Base-by-base conservation (phyloP, 2,329 filamentous ascomycete species). In the Ophiognomonia clavigignenti-juglandacearum region DNA sequence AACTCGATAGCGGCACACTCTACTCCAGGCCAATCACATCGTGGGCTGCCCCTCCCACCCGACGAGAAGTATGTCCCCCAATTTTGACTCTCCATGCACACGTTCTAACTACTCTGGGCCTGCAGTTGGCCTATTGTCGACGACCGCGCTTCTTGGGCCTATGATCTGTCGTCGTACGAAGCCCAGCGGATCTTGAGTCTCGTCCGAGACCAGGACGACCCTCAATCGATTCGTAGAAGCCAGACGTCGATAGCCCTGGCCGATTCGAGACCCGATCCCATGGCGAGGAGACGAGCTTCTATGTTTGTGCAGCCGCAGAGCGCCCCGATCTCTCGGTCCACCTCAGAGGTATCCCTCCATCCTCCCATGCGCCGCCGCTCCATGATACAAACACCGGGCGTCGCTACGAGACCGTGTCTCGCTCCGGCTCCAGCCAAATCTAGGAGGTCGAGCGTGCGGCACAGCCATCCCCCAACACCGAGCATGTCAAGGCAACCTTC, bases 281-380 rank as follows among this genome's bases (percentile, higher is more conserved):
- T 47, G 66, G 61, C 56, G 7, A 36, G 34, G 34, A 36, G 34
- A 36, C 16, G 34, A 36, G 18, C 34, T 20, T 64, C 63, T 2
- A 60, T 66, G 38, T 60, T 66, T 4, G 51, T 58, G 34, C 51
- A 58, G 11, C 43, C 57, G 6, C 47, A 59, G 11, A 59, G 53
- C 19, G 44, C 61, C 4, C 52, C 59, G 2, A 59, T 74, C 8
- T 59, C 61, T 11, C 63, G 69, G 11, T 61, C 65, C n/a, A 67
- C 67, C 47, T 78, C 76, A 6, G 75, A 78, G 23, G 50, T 68
- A 3, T 71, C 72, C 4, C 54, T 75, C 10, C 75, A 71, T 53
- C 69, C 70, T 23, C 72, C 73, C 5, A 65, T 72, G 47, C 68
- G 74, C 16, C 66, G 73, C 34, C 68, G 72, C 9, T 77, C 74